Conservation (phyloP, 2,329 filamentous ascomycete genomes). For the Tolypocladium cylindrosporum region DNA sequence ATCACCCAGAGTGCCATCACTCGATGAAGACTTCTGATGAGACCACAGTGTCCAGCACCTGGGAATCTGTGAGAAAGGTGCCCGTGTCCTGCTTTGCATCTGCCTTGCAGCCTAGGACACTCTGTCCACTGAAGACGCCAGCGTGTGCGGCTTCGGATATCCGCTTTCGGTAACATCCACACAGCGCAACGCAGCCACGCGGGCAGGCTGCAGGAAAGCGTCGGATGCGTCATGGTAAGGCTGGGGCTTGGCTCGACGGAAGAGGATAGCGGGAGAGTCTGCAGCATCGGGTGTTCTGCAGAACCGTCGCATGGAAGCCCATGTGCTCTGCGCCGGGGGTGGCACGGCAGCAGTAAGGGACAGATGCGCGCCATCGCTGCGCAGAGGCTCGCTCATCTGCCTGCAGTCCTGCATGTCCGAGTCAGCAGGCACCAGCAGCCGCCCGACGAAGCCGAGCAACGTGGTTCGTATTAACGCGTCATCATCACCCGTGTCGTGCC, state of each 20-base stretch:
- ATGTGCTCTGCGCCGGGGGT: not conserved
- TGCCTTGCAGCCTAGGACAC: not conserved
- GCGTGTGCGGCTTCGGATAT: no score
- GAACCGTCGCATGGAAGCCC: not conserved
- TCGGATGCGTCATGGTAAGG: not conserved
- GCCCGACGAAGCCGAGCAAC: not conserved
- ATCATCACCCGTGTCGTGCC: not conserved
- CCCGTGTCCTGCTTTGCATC: not conserved
- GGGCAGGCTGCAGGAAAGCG: not conserved
- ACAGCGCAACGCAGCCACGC: not conserved
- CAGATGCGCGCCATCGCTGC: not conserved
- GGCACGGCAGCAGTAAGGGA: not conserved
- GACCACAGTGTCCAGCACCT: not conserved
- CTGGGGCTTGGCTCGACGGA: not conserved
- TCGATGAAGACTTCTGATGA: not conserved
- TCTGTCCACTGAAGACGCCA: not conserved
- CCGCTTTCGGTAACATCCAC: not conserved
- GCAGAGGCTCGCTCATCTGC: not conserved
- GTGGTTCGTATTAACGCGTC: not conserved
- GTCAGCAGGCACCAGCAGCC: not conserved
- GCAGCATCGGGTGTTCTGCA: not conserved
- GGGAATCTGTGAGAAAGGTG: not conserved
- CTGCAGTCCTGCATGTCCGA: not conserved
- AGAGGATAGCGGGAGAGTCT: not conserved
- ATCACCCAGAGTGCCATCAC: not conserved